Evolutionary conservation across 2,329 filamentous ascomycete genomes (phyloP).

Genomic region (Cercospora zeae-maydis): DNA sequence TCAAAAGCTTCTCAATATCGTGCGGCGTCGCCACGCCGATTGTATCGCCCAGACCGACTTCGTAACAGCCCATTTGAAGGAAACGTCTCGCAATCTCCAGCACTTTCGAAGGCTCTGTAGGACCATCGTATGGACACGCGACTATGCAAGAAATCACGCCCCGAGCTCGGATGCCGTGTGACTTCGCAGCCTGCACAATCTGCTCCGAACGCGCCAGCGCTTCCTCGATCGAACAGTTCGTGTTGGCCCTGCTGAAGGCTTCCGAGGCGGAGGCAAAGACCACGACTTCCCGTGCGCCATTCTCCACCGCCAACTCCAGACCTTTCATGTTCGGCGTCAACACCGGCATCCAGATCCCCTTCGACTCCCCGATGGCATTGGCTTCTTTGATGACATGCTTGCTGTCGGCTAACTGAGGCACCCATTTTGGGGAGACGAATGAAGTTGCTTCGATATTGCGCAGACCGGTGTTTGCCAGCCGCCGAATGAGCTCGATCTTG

Average conservation of each 20-base stretch:
- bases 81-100: conserved; percentile 20
- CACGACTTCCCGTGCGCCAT: conserved; percentile 39
- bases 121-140: conserved; percentile 39
- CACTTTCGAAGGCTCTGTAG: conserved; percentile 26
- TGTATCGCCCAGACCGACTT: conserved; percentile 32
- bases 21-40: conserved; percentile 26
- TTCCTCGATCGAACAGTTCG: conserved; percentile 41
- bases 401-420: conserved; percentile 45
- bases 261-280: conserved; percentile 44
- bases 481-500: conserved; percentile 50
- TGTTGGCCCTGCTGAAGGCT: conserved; percentile 44
- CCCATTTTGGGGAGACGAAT: conserved; percentile 54
- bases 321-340: conserved; percentile 43
- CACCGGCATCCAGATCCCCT: conserved; percentile 33
- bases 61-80: conserved; percentile 31
- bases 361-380: conserved; percentile 11
- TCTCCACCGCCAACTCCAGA: conserved; percentile 55
- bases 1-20: conserved; percentile 35
- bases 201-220: conserved; percentile 36
- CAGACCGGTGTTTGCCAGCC: conserved; percentile 48
- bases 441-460: conserved; percentile 52
- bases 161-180: conserved; percentile 35
- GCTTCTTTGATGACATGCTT: conserved; percentile 20
- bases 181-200: conserved; percentile 34
- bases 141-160: conserved; percentile 45